phyloP scores from a whole-genome alignment of 805 yeast genomes.

The Metschnikowia colocasiae region DNA sequence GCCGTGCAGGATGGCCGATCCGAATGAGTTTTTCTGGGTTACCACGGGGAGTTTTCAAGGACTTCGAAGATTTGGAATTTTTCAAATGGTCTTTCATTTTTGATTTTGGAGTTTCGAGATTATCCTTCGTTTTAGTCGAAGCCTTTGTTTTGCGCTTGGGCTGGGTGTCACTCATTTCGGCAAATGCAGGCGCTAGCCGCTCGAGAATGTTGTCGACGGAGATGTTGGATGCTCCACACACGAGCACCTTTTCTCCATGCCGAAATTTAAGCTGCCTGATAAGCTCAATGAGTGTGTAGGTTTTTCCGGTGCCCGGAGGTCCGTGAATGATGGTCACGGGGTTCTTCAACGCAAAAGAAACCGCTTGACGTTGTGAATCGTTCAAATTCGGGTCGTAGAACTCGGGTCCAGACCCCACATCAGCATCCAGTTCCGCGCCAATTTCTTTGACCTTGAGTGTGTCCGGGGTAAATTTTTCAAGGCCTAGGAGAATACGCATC shows the following conservation, averaged over 20 bases:
- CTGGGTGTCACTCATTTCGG: not conserved
- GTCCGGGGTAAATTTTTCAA: conserved; percentile 27
- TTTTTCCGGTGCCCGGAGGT: conserved; percentile 81
- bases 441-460: not conserved
- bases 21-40: conserved; percentile 54
- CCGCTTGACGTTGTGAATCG: conserved; percentile 69
- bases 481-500: conserved; percentile 48
- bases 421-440: not conserved
- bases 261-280: conserved; percentile 63
- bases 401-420: conserved; percentile 4
- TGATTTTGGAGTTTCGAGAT: not conserved
- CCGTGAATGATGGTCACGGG: conserved; percentile 67
- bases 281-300: conserved; percentile 79
- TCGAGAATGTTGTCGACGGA: conserved; percentile 90
- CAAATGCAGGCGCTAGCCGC: conserved; percentile 46
- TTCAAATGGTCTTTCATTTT: conserved; percentile 1
- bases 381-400: conserved; percentile 51
- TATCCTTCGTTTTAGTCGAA: not conserved
- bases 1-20: conserved; percentile 91
- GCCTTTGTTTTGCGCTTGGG: not conserved
- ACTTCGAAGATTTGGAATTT: conserved; percentile 24
- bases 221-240: conserved; percentile 92
- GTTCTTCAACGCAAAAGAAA: conserved; percentile 58
- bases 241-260: conserved; percentile 54
- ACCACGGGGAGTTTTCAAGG: not conserved